phyloP scores from a whole-genome alignment of 371 early-diverging fungal genomes.

The Syncephalis plumigaleata region DNA sequence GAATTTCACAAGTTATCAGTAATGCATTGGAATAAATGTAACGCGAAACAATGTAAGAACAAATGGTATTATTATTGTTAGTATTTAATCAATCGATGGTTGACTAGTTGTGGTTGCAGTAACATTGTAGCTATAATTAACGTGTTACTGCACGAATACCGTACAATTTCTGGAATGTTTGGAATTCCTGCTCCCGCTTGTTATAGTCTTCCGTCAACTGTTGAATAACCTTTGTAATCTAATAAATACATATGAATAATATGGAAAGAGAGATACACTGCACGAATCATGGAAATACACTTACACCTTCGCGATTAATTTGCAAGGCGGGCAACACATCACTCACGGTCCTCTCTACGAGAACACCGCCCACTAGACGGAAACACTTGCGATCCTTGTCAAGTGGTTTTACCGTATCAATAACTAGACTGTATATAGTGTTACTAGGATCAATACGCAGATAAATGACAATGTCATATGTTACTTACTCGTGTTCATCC shows the following conservation, averaged over 20 bases:
- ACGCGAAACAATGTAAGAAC: too few species aligned
- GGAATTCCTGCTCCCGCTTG: conserved; percentile 74
- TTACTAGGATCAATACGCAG: not conserved
- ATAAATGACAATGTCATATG: too few species aligned
- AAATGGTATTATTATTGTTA: too few species aligned
- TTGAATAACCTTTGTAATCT: conserved; percentile 62
- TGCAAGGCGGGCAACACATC: conserved; percentile 83
- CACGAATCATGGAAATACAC: conserved; percentile 4
- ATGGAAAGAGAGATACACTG: not conserved
- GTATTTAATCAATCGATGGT: too few species aligned
- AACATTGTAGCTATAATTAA: too few species aligned
- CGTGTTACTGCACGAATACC: not conserved
- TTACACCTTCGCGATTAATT: conserved; percentile 72
- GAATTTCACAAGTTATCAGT: too few species aligned
- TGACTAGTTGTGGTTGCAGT: too few species aligned
- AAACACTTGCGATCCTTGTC: conserved; percentile 77
- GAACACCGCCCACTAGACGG: conserved; percentile 81
- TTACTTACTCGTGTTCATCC: conserved; percentile 78
- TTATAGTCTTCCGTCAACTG: conserved; percentile 62
- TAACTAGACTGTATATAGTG: conserved; percentile 48
- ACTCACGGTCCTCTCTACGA: conserved; percentile 81
- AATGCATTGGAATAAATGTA: too few species aligned
- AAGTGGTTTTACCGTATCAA: conserved; percentile 78
- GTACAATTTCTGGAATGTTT: conserved; percentile 64
- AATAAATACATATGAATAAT: not conserved